Evolutionary conservation across 371 early-diverging fungal species (phyloP), one percentile per base, ranked within the genome.

Genomic region (Chytridiales sp.): DNA sequence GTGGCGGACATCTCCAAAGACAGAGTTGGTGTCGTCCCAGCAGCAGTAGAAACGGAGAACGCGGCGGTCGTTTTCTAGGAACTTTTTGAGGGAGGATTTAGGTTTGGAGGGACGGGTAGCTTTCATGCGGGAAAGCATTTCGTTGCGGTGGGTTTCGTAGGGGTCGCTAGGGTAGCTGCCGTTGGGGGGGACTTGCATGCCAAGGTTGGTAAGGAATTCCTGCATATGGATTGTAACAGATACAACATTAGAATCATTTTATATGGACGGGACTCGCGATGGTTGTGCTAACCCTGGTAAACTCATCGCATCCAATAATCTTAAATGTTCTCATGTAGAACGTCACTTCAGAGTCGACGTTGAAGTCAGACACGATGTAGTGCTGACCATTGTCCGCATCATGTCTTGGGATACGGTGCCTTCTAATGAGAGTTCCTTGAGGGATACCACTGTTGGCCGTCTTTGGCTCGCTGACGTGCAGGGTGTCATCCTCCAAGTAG

Each of bases 401-500:
- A 2, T 67, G 51, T 44, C 62, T 69, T 22, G 75, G 77, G 41
- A 82, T 76, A 41, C 79, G 66, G 56, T 82, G 83, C 8, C 83
- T 61, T 5, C 78, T 67, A 43, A 80, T 78, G 56, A 77, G 59
- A 3, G 76, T 75, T 11, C 75, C 78, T 66, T 80, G 81, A n/a
- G 81, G 78, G 31, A 80, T 80, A 11, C 83, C 83, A 47, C 76
- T 76, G 67, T 82, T 79, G 0, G 63, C 56, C 4, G 69, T 72
- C 50, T 72, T 70, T 8, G 81, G 81, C 66, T 82, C 83, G 59
- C 74, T 79, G 40, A 82, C 80, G 47, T 82, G 81, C 15, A 82
- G 68, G 1, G 83, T 74, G 54, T 80, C 83, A 62, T 82, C 83
- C 56, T 82, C 83, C 19, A 82, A 69, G 47, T 82, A 82, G 47